These are phyloP conservation scores for Alternaria infectoria DNA, from an alignment of 2,329 filamentous ascomycete species.

Conservation along the genomic window DNA sequence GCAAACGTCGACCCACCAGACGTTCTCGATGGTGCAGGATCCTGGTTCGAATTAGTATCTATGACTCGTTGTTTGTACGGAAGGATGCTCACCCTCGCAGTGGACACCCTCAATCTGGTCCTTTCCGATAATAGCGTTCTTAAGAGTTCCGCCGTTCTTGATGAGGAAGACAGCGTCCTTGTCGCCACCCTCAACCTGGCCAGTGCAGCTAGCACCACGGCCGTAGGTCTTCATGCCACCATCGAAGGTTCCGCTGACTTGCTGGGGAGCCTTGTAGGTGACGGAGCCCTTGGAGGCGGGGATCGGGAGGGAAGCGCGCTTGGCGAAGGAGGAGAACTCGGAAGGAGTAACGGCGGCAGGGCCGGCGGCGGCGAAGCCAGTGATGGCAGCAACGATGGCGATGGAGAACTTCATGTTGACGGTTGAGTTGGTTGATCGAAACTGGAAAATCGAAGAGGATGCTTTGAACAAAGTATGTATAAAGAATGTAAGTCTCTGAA, in stretches of 20 bases:
- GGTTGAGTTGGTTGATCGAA: constrained; percentile 13
- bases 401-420: constrained; percentile 45
- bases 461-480: constrained; percentile 22
- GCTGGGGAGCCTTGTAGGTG: constrained; percentile 32
- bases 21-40: constrained; percentile 39
- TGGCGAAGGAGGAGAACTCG: constrained; percentile 34
- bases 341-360: constrained; percentile 30
- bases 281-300: constrained; percentile 42
- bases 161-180: constrained; percentile 61
- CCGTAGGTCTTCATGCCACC: constrained; percentile 45
- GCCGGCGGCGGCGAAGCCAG: constrained; percentile 38
- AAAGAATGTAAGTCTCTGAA: constrained; percentile 23
- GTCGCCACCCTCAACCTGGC: constrained; percentile 54
- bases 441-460: constrained; percentile 20
- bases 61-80: not conserved
- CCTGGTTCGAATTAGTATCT: constrained; percentile 33
- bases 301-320: constrained; percentile 40
- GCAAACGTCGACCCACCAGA: constrained; percentile 52
- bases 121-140: constrained; percentile 63
- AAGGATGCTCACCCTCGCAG: constrained; percentile 37
- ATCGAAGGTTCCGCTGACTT: constrained; percentile 37
- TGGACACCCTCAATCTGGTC: constrained; percentile 51
- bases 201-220: constrained; percentile 48
- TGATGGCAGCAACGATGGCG: constrained; percentile 30
- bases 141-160: constrained; percentile 58